These are phyloP conservation scores for Kernera saxatilis DNA, from an alignment of 345 rosid species.

Conservation along the genomic window DNA sequence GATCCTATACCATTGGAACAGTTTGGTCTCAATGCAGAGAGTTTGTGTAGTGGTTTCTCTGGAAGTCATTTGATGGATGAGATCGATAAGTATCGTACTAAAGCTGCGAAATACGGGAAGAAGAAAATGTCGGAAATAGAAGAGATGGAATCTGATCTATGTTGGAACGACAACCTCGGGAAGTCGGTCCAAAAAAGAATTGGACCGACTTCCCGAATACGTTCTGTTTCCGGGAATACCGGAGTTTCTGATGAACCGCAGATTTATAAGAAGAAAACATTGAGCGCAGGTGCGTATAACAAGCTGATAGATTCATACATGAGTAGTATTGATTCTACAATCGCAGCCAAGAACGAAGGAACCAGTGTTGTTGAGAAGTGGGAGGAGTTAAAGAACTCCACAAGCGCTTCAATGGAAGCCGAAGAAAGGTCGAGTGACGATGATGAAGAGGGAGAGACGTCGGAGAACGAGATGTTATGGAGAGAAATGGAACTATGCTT, in stretches of 20 bases:
- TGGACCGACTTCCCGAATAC: not conserved
- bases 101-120: conserved; percentile 16
- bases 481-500: conserved; percentile 76
- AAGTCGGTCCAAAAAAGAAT: not conserved
- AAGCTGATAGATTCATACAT: conserved; percentile 66
- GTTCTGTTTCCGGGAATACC: conserved; percentile 7
- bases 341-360: conserved; percentile 39
- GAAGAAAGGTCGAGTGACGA: conserved; percentile 29
- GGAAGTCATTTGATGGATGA: conserved; percentile 20
- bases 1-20: conserved; percentile 31
- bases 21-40: conserved; percentile 30
- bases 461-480: conserved; percentile 74
- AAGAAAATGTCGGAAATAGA: conserved; percentile 30
- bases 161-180: conserved; percentile 35
- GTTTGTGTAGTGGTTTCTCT: conserved; percentile 1
- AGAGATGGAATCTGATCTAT: conserved; percentile 39
- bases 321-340: conserved; percentile 63
- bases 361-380: conserved; percentile 52
- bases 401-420: conserved; percentile 24
- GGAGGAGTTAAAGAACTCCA: conserved; percentile 51
- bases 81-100: conserved; percentile 31
- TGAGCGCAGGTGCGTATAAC: conserved; percentile 68
- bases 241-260: conserved; percentile 30
- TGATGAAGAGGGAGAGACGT: conserved; percentile 47
- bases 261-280: conserved; percentile 38